Evolutionary conservation across 495 filamentous ascomycete genomes (phyloP), one percentile per base, ranked within the genome.

Genomic region (Podospora fimiseda): DNA sequence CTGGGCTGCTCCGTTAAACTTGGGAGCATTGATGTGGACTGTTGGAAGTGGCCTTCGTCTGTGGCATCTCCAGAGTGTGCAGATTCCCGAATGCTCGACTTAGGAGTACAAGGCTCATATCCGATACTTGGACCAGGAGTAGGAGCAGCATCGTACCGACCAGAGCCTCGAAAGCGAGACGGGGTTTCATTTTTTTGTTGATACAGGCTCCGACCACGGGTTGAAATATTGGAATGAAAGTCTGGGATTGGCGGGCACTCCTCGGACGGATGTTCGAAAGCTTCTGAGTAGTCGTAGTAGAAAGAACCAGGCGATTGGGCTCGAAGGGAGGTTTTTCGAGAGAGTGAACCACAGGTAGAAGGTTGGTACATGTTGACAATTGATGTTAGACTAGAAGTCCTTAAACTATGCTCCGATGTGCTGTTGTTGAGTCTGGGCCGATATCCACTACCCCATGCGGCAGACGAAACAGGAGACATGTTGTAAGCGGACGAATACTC

Each of bases 231-330:
- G 15, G 22, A n/a, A 9, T 21, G 44, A 33, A 47, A 33, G 23
- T 47, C 44, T 16, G 44, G 44, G n/a, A 47, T 4, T 24, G 44
- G 22, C 11, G 22, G 44, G n/a, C 11, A 16, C 20, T 24, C 23
- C 21, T 47, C 27, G 3, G 38, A 20, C 8, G 36, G 27, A 9
- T 61, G 52, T 16, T 74, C 74, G 56, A 78, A 79, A 20, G 69
- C 70, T 59, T 79, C 76, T 3, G 74, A 76, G 55, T 78, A 79
- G 56, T 79, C 77, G 60, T 78, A 79, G 53, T 73, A 78, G 19
- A 72, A 58, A 16, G 49, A 39, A 27, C 57, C 45, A 16, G 21
- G 21, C 9, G 48, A n/a, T 21, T 47, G 45, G 43, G 36, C 23
- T 5, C 40, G 41, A 40, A 33, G 44, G 9, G 41, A 19, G 18